Evolutionary conservation across 176 grass and related monocot genomes (phyloP), one percentile per base, ranked within the genome.

Genomic region (Oryza longistaminata): DNA sequence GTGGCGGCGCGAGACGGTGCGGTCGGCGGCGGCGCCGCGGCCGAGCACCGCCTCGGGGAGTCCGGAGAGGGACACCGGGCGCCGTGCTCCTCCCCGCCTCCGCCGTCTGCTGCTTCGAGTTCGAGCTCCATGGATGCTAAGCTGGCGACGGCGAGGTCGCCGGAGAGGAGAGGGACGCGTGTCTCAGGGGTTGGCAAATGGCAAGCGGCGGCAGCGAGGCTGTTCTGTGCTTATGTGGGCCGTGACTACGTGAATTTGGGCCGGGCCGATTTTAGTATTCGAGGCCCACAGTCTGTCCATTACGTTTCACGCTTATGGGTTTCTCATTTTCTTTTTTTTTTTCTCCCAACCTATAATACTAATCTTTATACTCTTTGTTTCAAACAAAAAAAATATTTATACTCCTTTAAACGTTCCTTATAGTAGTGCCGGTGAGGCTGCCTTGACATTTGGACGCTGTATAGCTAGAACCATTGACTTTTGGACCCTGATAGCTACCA

Each of bases 1-100:
- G 85, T 98, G 93, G 73, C 80, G 76, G 77, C 91, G 95, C 27
- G 93, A 95, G 25, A 95, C 73, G 17, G 82, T 85, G 49, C 70
- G 68, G 70, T 93, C 82, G 24, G 68, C 0, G 8, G 64, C 13
- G 49, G 76, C 81, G 39, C 87, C 50, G 27, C 88, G 68, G 11
- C 88, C 80, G 27, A 90, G 80, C 1, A 83, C 79, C 4, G 48
- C 84, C 48, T 1, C 13, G 1, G 68, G 34, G 80, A 60, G 0
- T 74, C 5, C 80, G 10, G 35, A 86, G 27, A 90, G 79, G 35
- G 48, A 17, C 6, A 90, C 27, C 60, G 12, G 61, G 25, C 17
- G 27, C 25, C 10, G 34, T 58, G 22, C 62, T n/a, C 14, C 62
- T n/a, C 14, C 14, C 79, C 79, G 11, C 61, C 27, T 27, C 27